Conservation (phyloP, 371 early-diverging fungal species). For the Gilbertella persicaria region DNA sequence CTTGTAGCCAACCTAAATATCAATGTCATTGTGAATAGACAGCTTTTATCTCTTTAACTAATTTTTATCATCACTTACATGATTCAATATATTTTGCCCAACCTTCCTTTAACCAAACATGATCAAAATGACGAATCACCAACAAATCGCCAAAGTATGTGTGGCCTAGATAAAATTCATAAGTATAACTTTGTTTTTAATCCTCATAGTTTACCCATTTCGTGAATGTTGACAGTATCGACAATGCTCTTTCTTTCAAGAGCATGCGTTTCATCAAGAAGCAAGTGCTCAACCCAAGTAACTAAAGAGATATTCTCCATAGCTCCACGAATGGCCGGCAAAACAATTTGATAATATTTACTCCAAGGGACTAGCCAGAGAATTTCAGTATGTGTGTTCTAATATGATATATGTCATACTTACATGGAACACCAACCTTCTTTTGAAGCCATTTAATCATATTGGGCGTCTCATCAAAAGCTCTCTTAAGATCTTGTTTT, state of each 20-base stretch:
- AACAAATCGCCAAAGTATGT: conserved; percentile 64
- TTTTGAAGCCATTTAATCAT: conserved; percentile 59
- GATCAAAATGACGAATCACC: conserved; percentile 64
- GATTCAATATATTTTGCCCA: conserved; percentile 60
- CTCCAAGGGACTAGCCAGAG: conserved; percentile 51
- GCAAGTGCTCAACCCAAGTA: conserved; percentile 34
- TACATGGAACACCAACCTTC: conserved; percentile 42
- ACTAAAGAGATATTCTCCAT: conserved; percentile 66
- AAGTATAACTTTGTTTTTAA: background rate
- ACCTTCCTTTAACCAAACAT: conserved; percentile 68
- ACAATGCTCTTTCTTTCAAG: conserved; percentile 23
- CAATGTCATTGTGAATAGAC: background rate
- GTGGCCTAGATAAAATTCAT: conserved; percentile 34
- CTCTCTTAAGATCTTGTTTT: conserved; percentile 34
- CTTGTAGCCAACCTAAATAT: conserved; percentile 54
- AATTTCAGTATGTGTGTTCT: background rate
- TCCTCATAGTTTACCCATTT: conserved; percentile 44
- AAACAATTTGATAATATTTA: conserved; percentile 57
- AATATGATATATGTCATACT: background rate
- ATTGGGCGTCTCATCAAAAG: conserved; percentile 49
- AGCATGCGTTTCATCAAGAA: conserved; percentile 37
- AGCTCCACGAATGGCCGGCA: conserved; percentile 47
- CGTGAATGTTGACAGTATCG: conserved; percentile 56
- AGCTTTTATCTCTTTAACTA: too few relatives aligned
- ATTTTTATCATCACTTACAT: conserved; percentile 21